Conservation (phyloP, 345 rosid genomes). For the Brassica nigra region DNA sequence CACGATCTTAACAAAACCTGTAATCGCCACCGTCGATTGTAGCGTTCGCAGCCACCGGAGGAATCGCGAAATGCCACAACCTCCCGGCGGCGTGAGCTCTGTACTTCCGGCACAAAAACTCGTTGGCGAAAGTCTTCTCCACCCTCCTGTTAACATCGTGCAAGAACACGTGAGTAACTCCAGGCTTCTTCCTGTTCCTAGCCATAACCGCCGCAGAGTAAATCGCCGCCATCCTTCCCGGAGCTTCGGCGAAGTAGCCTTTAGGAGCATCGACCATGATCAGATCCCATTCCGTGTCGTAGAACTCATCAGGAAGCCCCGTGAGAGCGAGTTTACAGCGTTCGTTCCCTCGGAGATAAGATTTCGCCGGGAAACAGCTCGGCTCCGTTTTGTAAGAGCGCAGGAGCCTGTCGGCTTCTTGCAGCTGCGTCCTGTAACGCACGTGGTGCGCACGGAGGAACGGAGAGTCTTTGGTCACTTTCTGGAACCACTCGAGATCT, state of each 20-base stretch:
- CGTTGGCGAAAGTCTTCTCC: conserved; percentile 58
- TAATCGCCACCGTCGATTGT: conserved; percentile 29
- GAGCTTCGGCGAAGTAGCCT: conserved; percentile 63
- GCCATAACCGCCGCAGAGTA: conserved; percentile 77
- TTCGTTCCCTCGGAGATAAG: conserved; percentile 46
- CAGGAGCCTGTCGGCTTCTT: conserved; percentile 53
- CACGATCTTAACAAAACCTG: conserved; percentile 40
- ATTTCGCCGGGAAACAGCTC: conserved; percentile 45
- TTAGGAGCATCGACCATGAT: conserved; percentile 71
- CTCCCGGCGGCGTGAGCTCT: conserved; percentile 53
- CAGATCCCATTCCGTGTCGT: conserved; percentile 72
- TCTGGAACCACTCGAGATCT: conserved; percentile 59
- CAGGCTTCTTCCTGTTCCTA: conserved; percentile 53
- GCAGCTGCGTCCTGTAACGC: conserved; percentile 60
- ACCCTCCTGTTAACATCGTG: conserved; percentile 71
- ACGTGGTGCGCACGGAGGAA: conserved; percentile 61
- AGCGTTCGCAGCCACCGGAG: conserved; percentile 45
- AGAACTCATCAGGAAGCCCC: conserved; percentile 60
- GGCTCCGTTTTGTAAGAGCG: conserved; percentile 43
- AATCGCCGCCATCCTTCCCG: conserved; percentile 68
- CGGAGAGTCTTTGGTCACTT: conserved; percentile 44
- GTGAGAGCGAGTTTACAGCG: conserved; percentile 56
- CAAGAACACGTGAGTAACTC: conserved; percentile 65
- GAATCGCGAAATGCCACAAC: conserved; percentile 68
- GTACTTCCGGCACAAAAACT: conserved; percentile 59